Evolutionary conservation across 208 protist species (phyloP), one percentile per base, ranked within the genome.

Genomic region (Leishmania braziliensis): DNA sequence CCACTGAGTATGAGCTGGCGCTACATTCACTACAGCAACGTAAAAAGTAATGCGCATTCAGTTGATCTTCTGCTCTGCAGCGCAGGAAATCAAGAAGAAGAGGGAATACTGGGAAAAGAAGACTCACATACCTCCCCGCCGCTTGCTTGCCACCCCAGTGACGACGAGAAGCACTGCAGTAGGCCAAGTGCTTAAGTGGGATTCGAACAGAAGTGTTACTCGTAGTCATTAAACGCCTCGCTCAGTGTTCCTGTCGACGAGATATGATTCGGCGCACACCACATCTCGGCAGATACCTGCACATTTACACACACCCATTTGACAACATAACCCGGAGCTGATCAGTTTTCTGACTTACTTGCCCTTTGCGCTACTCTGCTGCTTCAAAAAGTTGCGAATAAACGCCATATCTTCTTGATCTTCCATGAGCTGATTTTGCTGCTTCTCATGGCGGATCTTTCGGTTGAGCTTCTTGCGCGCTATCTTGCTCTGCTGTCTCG

Each of bases 401-500:
- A 97, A 97, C 69, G 77, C 79, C 65, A 83, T 43, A 20, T 97
- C 94, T 43, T 94, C 82, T 29, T 86, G 62, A 48, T 80, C 74
- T 69, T 95, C 89, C 53, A 88, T 72, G 43, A 84, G 75, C 26
- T 82, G 46, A 16, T 53, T 75, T 26, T 51, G 50, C 72, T 90
- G 53, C 62, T 78, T 82, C 26, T 88, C 78, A 36, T 89, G 84
- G 33, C 69, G 79, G 8, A 85, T 75, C 48, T 88, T 85, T 51
- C 86, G 86, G 66, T 90, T 93, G 39, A 91, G 54, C 50, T 90
- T 90, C 77, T 88, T 85, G 54, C 92, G 90, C 1, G 85, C 89
- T 20, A 91, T 84, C 75, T 87, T 89, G 75, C 90, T 93, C 75
- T 97, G 92, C 73, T 94, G 89, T 2, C 95, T 88, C 29, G 84